Base-by-base conservation (phyloP, 768 basidiomycete species). In the Mycena floridula region DNA sequence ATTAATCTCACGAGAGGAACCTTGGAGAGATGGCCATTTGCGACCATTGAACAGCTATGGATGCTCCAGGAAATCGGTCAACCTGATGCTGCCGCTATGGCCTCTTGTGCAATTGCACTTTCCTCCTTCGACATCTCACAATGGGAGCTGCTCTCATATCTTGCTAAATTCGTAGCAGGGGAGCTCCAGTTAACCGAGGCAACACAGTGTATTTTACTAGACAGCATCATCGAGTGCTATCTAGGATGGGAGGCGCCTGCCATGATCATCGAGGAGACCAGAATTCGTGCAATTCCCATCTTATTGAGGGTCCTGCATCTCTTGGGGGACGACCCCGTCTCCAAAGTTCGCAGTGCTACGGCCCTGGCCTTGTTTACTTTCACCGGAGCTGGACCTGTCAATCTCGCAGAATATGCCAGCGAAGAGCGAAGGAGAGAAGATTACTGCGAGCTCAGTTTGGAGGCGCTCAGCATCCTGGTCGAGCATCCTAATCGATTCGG, bases 181-280 rank as follows among this genome's bases (percentile, higher is more conserved):
- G 59, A 65, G 27, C 43, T 53, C 6, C 61, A 58, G 26, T 56
- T 67, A 18, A 61, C 57, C 9, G 57, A 57, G 28, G 48, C 60
- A 2, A 66, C 63, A 1, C 58, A 66, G 38, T 59, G 55, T 8
- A 68, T 64, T 58, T 54, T 72, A 20, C 56, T 72, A 2, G 67
- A 70, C 32, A 69, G 67, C 18, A 59, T 70, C 43, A 55, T 66
- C 12, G 67, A 68, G 22, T 64, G 64, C 23, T 53, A 63, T 8
- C 47, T 62, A 25, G 59, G 53, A 25, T 70, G 67, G 70, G 68
- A 66, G 42, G 60, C 70, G 51, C 60, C 62, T 4, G 51, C 54
- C 4, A 62, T 60, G 1, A 61, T 65, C 9, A 59, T 67, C 32
- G 63, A 64, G 28, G 59, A 67, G 39, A 64, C 68, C 2, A 54